Evolutionary conservation across 108 stramenopile species (phyloP).

Genomic region (Cyclotella baltica): DNA sequence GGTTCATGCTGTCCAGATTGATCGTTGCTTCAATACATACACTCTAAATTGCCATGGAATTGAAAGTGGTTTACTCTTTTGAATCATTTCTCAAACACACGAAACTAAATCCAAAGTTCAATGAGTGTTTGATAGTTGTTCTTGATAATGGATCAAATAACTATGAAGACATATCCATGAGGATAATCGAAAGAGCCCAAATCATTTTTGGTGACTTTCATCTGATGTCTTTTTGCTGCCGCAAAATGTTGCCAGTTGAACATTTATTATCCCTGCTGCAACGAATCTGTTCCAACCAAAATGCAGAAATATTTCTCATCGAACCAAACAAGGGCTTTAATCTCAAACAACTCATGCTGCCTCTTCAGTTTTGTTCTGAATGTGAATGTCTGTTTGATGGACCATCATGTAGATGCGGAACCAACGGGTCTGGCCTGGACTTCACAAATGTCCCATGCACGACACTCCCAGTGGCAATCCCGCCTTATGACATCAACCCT

Average conservation of each 20-base stretch:
- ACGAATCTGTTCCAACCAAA: conserved; percentile 1
- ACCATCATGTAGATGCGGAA: neutral
- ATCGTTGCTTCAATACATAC: neutral
- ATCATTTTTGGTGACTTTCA: neutral
- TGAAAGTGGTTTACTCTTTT: neutral
- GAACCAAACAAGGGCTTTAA: neutral
- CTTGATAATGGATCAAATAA: conserved; percentile 15
- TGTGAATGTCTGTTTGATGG: conserved; percentile 15
- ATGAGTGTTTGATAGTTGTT: conserved; percentile 10
- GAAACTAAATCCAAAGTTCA: neutral
- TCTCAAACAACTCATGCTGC: neutral
- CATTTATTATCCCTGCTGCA: neutral
- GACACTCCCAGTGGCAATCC: neutral
- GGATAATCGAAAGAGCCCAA: neutral
- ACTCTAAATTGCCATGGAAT: neutral
- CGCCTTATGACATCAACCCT: neutral
- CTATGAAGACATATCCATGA: conserved; percentile 10
- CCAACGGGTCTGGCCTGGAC: neutral
- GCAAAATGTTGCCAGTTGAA: neutral
- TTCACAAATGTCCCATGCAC: neutral
- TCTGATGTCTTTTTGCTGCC: neutral
- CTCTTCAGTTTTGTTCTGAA: neutral
- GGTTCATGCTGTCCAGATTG: neutral
- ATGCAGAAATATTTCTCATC: neutral
- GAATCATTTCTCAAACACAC: neutral